Evolutionary conservation across 73 alveolate species (phyloP), one percentile per base, ranked within the genome.

Genomic region (Paramecium biaurelia): DNA sequence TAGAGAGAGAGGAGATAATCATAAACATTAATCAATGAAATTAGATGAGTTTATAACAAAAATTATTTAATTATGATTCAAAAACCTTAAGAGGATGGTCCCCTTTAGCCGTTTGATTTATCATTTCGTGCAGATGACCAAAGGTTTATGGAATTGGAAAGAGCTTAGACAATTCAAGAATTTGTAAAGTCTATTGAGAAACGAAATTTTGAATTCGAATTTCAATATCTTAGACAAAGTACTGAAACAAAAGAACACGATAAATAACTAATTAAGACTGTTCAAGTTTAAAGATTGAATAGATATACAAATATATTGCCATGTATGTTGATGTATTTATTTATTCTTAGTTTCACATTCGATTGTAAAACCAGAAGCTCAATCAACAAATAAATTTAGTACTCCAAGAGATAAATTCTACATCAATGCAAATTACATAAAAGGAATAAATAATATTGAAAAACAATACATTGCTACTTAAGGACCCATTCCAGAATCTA

Each of bases 361-460:
- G 41, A 70, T 85, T 23, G 98, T 95, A 7, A 84, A 92, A 53
- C 76, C 70, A 14, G 76, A 79, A 43, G 45, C 47, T 21, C 89
- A 72, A 38, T 0, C 86, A 35, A 15, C 59, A 0, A 72, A 72
- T 72, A 72, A 72, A 72, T 72, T 35, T 37, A 38, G 86, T 37
- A 72, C 86, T 18, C 86, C 86, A 0, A 30, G 63, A 72, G 86
- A 72, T 72, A 72, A 94, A 68, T 85, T 95, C 7, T 95, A 93
- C 79, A 95, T 95, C 32, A 95, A 95, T 90, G 98, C 98, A 7
- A 95, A 95, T 74, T 93, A 90, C 86, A 89, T 95, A 0, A 88
- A 93, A 24, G 85, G 86, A 37, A 59, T 89, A n/a, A 76, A 94
- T 12, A 70, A 76, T 30, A 49, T 49, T 30, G 84, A 63, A 24